Evolutionary conservation across 768 basidiomycete genomes (phyloP).

Genomic region (Ramaria sp.): DNA sequence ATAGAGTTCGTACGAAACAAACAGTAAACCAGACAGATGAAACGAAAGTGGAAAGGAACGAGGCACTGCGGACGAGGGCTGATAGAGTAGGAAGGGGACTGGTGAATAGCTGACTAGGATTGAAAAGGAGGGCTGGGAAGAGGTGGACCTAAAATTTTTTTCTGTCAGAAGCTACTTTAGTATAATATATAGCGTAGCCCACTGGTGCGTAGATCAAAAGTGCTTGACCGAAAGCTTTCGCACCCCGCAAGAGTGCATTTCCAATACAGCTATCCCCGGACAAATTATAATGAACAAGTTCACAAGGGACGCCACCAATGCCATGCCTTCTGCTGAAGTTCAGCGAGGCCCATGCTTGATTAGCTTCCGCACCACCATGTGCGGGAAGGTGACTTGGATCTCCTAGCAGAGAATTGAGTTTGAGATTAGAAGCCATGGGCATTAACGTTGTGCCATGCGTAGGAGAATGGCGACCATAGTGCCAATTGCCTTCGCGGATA

Average conservation of each 20-base stretch:
- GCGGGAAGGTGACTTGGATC: conserved; percentile 50
- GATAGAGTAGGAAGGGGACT: background rate
- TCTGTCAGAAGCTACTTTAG: conserved; percentile 2
- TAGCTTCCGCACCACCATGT: conserved; percentile 44
- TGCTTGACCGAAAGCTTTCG: conserved; percentile 50
- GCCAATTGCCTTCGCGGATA: conserved; percentile 46
- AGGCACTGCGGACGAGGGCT: conserved; percentile 50
- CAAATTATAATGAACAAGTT: conserved; percentile 56
- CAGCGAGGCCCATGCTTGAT: conserved; percentile 42
- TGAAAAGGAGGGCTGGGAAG: conserved; percentile 43
- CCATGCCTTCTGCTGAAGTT: conserved; percentile 40
- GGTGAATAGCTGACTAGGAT: background rate
- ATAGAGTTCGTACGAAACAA: conserved; percentile 56
- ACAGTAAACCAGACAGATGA: conserved; percentile 60
- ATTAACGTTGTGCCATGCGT: conserved; percentile 30
- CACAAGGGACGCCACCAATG: conserved; percentile 67
- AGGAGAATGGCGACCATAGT: conserved; percentile 38
- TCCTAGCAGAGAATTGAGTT: conserved; percentile 51
- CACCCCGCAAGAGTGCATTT: conserved; percentile 44
- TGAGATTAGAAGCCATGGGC: conserved; percentile 41
- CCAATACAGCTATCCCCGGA: conserved; percentile 44
- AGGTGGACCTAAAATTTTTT: conserved; percentile 52
- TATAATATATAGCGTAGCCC: conserved; percentile 18
- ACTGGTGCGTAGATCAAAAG: conserved; percentile 64
- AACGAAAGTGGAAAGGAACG: conserved; percentile 65